Evolutionary conservation across 2,329 filamentous ascomycete genomes (phyloP).

Genomic region (Cordyceps cicadae): DNA sequence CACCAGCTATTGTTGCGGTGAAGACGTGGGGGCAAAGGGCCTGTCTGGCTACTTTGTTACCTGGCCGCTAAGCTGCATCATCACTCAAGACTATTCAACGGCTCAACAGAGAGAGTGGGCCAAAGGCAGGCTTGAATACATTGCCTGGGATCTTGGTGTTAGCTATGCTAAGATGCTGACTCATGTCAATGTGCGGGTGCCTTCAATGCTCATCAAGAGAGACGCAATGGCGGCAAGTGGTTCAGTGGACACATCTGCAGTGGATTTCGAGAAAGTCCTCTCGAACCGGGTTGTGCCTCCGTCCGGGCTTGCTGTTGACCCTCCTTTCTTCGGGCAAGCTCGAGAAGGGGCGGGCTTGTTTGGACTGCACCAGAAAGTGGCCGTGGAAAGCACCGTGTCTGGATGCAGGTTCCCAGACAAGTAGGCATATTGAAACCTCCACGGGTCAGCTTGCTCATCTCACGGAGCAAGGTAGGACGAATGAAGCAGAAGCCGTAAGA

Average conservation of each 20-base stretch:
- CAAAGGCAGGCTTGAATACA: constrained; percentile 43
- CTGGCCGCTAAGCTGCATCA: constrained; percentile 48
- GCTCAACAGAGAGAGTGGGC: constrained; percentile 50
- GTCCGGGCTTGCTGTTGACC: neutral
- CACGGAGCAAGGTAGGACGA: neutral
- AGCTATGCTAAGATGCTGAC: constrained; percentile 48
- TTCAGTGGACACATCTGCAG: constrained; percentile 8
- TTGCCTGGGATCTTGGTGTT: constrained; percentile 48
- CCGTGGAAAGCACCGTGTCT: neutral
- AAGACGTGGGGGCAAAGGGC: constrained; percentile 42
- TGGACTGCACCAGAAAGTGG: neutral
- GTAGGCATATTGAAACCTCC: neutral
- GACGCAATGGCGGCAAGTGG: constrained; percentile 39
- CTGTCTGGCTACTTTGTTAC: constrained; percentile 51
- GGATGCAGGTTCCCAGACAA: constrained; percentile 16
- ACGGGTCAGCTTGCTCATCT: neutral
- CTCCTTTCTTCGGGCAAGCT: neutral
- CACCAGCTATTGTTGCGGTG: constrained; percentile 40
- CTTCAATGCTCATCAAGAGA: constrained; percentile 53
- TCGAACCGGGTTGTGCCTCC: constrained; percentile 22
- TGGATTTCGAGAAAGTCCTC: constrained; percentile 37
- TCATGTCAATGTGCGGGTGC: constrained; percentile 48
- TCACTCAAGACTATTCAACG: constrained; percentile 50
- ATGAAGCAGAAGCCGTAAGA: too few relatives aligned
- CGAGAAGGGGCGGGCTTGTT: neutral